phyloP scores from a whole-genome alignment of 2,329 filamentous ascomycete species.

The Fusarium guadeloupense region DNA sequence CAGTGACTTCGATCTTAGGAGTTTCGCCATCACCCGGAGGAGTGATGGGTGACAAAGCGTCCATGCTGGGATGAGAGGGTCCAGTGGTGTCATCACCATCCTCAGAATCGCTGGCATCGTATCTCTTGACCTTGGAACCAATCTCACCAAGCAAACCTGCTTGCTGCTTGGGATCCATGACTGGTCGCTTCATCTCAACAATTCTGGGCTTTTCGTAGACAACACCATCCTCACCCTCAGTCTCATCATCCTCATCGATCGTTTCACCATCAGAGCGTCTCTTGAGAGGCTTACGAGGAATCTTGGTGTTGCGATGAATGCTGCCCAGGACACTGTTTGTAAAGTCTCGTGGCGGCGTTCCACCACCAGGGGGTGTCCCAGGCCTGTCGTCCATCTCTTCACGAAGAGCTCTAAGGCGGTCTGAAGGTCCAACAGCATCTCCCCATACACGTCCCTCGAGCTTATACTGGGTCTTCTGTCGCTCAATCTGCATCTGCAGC shows the following conservation, averaged over 20 bases:
- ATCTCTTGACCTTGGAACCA: constrained; percentile 75
- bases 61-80: constrained; percentile 77
- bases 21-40: constrained; percentile 70
- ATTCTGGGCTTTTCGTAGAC: constrained; percentile 82
- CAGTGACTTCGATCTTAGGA: constrained; percentile 68
- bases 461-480: constrained; percentile 97
- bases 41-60: constrained; percentile 73
- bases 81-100: constrained; percentile 76
- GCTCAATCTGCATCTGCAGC: constrained; percentile 92
- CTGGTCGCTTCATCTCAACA: constrained; percentile 79
- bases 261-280: constrained; percentile 52
- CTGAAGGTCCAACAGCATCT: constrained; percentile 83
- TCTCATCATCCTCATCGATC: constrained; percentile 62
- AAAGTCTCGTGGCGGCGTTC: constrained; percentile 68
- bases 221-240: constrained; percentile 55
- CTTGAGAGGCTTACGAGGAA: constrained; percentile 64
- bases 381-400: constrained; percentile 87
- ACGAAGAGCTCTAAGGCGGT: constrained; percentile 88
- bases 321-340: constrained; percentile 78
- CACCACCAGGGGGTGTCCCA: constrained; percentile 59
- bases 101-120: constrained; percentile 78
- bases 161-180: constrained; percentile 70
- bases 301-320: constrained; percentile 69
- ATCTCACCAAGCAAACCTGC: constrained; percentile 76
- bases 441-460: constrained; percentile 93